These are phyloP conservation scores for Pilobolus umbonatus DNA, from an alignment of 192 early-diverging fungal genomes.

Conservation along the genomic window DNA sequence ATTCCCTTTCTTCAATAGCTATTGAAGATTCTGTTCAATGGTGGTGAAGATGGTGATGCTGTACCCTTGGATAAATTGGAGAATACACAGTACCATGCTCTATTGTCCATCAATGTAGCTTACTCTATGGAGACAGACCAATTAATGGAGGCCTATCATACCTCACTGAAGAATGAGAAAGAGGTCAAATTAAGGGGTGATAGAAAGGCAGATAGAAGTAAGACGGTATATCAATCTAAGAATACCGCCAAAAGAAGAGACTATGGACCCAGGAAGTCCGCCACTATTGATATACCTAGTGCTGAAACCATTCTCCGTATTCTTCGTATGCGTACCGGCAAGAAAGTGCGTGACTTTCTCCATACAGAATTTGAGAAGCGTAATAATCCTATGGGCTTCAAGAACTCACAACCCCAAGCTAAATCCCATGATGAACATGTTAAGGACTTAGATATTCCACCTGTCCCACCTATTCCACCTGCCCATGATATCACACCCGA, in stretches of 20 bases:
- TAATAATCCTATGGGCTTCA: conserved; percentile 14
- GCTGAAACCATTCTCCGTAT: conserved; percentile 47
- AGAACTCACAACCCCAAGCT: background rate
- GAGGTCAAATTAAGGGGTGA: conserved; percentile 30
- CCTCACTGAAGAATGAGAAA: conserved; percentile 26
- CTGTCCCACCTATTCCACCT: conserved; percentile 1
- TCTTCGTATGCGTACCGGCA: conserved; percentile 42
- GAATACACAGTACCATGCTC: conserved; percentile 59
- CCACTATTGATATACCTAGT: conserved; percentile 37
- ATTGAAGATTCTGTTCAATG: conserved; percentile 69
- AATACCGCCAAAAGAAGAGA: conserved; percentile 26
- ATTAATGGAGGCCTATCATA: conserved; percentile 59
- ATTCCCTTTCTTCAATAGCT: conserved; percentile 35
- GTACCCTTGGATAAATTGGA: conserved; percentile 57
- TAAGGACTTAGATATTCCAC: background rate
- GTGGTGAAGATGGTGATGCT: conserved; percentile 63
- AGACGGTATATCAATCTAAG: conserved; percentile 35
- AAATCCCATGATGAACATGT: background rate
- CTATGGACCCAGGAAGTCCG: conserved; percentile 3
- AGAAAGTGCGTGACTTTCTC: conserved; percentile 39
- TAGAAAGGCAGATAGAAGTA: conserved; percentile 37
- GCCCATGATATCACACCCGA: conserved; percentile 12
- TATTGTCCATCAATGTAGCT: conserved; percentile 56
- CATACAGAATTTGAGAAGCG: conserved; percentile 32
- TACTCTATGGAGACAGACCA: conserved; percentile 65